phyloP scores from a whole-genome alignment of 2,329 filamentous ascomycete species.

The Rosellinia necatrix region DNA sequence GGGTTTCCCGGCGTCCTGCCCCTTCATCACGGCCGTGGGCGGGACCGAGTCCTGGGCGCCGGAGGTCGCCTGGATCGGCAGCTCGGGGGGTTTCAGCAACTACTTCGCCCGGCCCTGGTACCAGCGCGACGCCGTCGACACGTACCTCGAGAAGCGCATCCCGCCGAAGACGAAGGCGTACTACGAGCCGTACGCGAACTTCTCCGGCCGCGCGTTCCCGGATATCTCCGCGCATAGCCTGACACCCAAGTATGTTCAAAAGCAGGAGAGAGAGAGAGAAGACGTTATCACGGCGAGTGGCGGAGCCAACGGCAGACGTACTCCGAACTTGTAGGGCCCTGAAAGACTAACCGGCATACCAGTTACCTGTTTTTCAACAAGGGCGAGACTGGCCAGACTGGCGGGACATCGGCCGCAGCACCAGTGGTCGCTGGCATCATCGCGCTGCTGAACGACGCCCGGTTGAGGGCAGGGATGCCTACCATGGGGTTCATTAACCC shows the following conservation, averaged over 20 bases:
- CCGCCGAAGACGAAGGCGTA: conserved; percentile 20
- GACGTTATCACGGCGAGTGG: background rate
- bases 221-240: conserved; percentile 28
- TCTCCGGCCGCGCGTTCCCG: conserved; percentile 21
- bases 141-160: conserved; percentile 18
- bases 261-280: no score
- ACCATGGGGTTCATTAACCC: conserved; percentile 24
- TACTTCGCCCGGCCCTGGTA: conserved; percentile 23
- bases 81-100: conserved; percentile 27
- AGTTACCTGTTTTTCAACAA: conserved; percentile 24
- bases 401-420: conserved; percentile 21
- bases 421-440: conserved; percentile 23
- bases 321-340: background rate
- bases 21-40: conserved; percentile 24
- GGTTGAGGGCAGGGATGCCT: conserved; percentile 21
- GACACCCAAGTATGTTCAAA: conserved; percentile 28
- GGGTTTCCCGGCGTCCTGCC: conserved; percentile 23
- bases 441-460: conserved; percentile 23
- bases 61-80: conserved; percentile 21
- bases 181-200: conserved; percentile 29
- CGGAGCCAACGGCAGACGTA: background rate
- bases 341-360: background rate
- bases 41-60: conserved; percentile 21
- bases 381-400: conserved; percentile 15
- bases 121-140: conserved; percentile 15